Conservation (phyloP, 352 stramenopile species). For the Phytophthora agathidicida region DNA sequence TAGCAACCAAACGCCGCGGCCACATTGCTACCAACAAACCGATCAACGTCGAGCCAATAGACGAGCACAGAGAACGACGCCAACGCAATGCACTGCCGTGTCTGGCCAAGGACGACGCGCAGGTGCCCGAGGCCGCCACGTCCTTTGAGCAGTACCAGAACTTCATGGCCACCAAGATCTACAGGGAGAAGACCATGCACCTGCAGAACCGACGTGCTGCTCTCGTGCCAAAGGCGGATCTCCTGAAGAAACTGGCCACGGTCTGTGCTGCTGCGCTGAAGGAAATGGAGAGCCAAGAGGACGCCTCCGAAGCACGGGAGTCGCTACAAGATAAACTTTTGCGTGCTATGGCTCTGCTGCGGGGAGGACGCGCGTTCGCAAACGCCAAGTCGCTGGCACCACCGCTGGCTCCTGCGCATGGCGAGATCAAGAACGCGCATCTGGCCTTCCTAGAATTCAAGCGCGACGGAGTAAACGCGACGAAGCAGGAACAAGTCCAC, state of each 20-base stretch:
- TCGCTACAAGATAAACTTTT: constrained; percentile 32
- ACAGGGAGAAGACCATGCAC: constrained; percentile 37
- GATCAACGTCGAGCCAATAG: neutral
- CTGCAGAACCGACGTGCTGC: constrained; percentile 51
- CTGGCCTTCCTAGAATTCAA: constrained; percentile 69
- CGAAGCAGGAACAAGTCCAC: constrained; percentile 22
- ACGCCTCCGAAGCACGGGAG: constrained; percentile 1
- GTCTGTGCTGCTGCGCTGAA: constrained; percentile 22
- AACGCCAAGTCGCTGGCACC: constrained; percentile 18
- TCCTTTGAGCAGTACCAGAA: constrained; percentile 50
- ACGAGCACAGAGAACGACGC: neutral
- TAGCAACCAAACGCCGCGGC: constrained; percentile 6
- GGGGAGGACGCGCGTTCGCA: constrained; percentile 33
- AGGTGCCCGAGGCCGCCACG: constrained; percentile 9
- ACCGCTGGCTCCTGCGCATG: constrained; percentile 12
- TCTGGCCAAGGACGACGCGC: constrained; percentile 4
- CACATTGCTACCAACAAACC: constrained; percentile 4
- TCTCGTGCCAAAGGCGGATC: constrained; percentile 27
- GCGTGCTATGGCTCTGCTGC: constrained; percentile 35
- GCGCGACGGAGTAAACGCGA: constrained; percentile 9
- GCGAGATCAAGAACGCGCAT: constrained; percentile 57
- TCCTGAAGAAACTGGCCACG: constrained; percentile 44
- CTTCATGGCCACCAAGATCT: constrained; percentile 57
- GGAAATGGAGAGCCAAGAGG: constrained; percentile 14
- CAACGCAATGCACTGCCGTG: constrained; percentile 9